phyloP scores from a whole-genome alignment of 208 protist genomes.

The Acanthamoeba castellanii region DNA sequence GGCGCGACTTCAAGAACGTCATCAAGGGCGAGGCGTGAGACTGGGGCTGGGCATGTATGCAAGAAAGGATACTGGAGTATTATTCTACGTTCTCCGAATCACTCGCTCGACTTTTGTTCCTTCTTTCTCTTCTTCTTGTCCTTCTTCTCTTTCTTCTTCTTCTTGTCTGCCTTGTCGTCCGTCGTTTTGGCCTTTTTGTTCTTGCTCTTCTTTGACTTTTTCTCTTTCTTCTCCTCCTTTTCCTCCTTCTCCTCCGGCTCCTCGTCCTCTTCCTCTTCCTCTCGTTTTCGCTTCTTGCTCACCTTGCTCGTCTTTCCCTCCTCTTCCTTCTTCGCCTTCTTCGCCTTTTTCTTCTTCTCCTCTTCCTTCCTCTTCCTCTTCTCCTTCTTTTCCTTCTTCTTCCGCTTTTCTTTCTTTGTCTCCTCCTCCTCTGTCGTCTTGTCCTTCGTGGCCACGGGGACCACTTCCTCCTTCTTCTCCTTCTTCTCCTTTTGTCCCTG shows the following conservation, averaged over 20 bases:
- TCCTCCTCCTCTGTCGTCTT: background rate
- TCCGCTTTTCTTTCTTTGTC: background rate
- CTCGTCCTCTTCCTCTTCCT: background rate
- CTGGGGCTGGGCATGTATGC: too few species aligned
- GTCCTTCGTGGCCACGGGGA: background rate
- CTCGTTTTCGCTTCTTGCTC: constrained; percentile 11
- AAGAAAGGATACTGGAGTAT: too few species aligned
- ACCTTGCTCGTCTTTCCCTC: background rate
- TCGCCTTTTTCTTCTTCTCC: background rate
- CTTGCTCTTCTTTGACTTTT: background rate
- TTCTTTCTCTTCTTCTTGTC: constrained; percentile 7
- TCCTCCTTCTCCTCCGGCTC: background rate
- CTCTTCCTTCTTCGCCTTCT: background rate
- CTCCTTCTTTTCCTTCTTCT: background rate
- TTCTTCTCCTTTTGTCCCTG: background rate
- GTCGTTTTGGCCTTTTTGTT: background rate
- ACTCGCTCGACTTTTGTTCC: background rate
- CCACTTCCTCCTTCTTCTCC: background rate
- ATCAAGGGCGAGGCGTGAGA: background rate
- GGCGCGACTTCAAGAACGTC: background rate
- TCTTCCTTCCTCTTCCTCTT: background rate
- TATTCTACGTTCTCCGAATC: background rate
- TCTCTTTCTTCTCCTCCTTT: background rate
- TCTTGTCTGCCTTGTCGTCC: background rate
- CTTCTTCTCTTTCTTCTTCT: background rate